Conservation (phyloP, 805 yeast species). For the Lachancea kluyveri region DNA sequence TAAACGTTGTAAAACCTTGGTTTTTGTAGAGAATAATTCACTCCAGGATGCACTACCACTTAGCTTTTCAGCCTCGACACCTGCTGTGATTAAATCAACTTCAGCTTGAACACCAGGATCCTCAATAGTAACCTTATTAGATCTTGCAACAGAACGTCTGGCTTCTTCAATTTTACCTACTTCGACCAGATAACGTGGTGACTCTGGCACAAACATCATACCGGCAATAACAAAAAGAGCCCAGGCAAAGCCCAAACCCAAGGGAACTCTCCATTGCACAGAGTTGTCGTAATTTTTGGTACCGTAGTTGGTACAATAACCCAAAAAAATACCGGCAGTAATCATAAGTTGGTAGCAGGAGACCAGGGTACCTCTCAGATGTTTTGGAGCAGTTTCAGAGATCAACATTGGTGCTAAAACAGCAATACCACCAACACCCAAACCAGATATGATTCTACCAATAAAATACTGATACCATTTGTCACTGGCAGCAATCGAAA, state of each 20-base stretch:
- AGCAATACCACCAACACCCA: constrained; percentile 73
- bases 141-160: constrained; percentile 48
- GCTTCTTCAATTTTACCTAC: constrained; percentile 55
- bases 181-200: constrained; percentile 62
- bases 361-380: constrained; percentile 66
- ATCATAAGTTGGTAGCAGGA: constrained; percentile 67
- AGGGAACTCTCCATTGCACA: constrained; percentile 71
- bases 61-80: constrained; percentile 51
- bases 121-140: constrained; percentile 50
- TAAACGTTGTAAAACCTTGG: constrained; percentile 45
- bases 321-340: constrained; percentile 69
- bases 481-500: constrained; percentile 49
- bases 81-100: constrained; percentile 50
- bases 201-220: constrained; percentile 59
- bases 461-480: constrained; percentile 68
- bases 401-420: constrained; percentile 72
- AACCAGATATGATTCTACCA: constrained; percentile 65
- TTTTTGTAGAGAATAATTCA: constrained; percentile 61
- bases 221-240: constrained; percentile 35
- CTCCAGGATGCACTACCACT: constrained; percentile 66
- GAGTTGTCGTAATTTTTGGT: constrained; percentile 33
- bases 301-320: constrained; percentile 71
- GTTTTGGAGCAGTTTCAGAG: constrained; percentile 35
- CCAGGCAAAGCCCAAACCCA: constrained; percentile 51
- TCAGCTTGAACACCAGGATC: constrained; percentile 52